Conservation (phyloP, 2,329 filamentous ascomycete genomes). For the Cryphonectria radicalis region DNA sequence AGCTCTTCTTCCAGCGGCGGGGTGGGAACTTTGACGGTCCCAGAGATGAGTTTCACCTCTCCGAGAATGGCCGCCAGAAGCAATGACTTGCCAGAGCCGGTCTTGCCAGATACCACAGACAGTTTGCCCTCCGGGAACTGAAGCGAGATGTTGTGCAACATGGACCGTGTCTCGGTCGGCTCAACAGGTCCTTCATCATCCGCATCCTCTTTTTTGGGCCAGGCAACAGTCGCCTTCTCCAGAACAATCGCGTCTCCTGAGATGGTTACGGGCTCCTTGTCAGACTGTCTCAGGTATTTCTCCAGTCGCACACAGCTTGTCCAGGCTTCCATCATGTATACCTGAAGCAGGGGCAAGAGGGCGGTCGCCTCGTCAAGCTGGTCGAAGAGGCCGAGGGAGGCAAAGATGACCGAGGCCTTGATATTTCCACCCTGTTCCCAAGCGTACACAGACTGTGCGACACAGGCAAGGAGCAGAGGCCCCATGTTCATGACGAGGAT, state of each 20-base stretch:
- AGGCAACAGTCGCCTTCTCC: slow-evolving; percentile 40
- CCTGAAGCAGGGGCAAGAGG: slow-evolving; percentile 39
- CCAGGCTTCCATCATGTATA: slow-evolving; percentile 42
- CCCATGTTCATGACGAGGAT: slow-evolving; percentile 39
- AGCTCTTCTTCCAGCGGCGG: slow-evolving; percentile 33
- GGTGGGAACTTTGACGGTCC: slow-evolving; percentile 36
- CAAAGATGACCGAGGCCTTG: slow-evolving; percentile 42
- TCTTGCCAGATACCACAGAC: slow-evolving; percentile 44
- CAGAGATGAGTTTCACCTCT: slow-evolving; percentile 44
- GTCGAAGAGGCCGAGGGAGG: slow-evolving; percentile 42
- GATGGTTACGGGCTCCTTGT: slow-evolving; percentile 36
- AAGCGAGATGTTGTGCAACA: slow-evolving; percentile 40
- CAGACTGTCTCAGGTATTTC: slow-evolving; percentile 40
- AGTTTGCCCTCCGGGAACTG: slow-evolving; percentile 41
- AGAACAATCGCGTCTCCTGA: slow-evolving; percentile 36
- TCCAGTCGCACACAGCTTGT: slow-evolving; percentile 42
- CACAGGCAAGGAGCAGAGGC: slow-evolving; percentile 40
- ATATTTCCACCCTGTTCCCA: slow-evolving; percentile 39
- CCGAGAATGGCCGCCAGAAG: slow-evolving; percentile 45
- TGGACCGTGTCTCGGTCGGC: slow-evolving; percentile 36
- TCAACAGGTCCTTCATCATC: slow-evolving; percentile 28
- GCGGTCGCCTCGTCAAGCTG: slow-evolving; percentile 41
- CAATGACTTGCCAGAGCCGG: slow-evolving; percentile 46
- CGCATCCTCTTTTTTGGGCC: slow-evolving; percentile 39
- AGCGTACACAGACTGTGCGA: slow-evolving; percentile 40